Percentiles rank a stretch among this genome's conserved stretches.
These are phyloP conservation scores for Metarhizium humberi DNA, from an alignment of 2,329 filamentous ascomycete species.

Conservation along the genomic window DNA sequence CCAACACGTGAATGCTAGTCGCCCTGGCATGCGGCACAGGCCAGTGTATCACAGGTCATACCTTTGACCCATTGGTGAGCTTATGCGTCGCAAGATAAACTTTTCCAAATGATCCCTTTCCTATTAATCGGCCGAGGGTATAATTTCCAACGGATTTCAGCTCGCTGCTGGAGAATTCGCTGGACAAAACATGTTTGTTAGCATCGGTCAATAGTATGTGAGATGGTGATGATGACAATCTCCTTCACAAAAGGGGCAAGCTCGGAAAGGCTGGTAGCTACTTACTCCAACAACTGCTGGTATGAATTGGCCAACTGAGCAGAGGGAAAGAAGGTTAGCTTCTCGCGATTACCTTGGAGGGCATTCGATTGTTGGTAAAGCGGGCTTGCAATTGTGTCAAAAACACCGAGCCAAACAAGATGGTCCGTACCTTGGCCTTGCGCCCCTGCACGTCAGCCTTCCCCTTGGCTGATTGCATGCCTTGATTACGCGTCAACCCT, in stretches of 20 bases:
- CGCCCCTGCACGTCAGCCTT: slow-evolving; percentile 50
- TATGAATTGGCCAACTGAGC: slow-evolving; percentile 88
- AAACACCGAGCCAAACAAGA: background rate
- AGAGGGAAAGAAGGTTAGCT: background rate
- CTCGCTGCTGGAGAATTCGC: slow-evolving; percentile 89
- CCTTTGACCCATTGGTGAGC: slow-evolving; percentile 97
- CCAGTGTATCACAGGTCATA: slow-evolving; percentile 21
- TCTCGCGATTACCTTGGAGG: background rate
- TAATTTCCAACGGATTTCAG: slow-evolving; percentile 93
- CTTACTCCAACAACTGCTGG: slow-evolving; percentile 89
- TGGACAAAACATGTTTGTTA: slow-evolving; percentile 27
- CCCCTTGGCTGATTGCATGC: slow-evolving; percentile 45
- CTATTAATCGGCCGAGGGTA: slow-evolving; percentile 80
- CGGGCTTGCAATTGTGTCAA: background rate
- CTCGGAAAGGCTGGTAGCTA: slow-evolving; percentile 7
- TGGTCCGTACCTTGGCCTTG: slow-evolving; percentile 45
- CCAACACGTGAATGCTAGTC: background rate
- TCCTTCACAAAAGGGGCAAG: background rate
- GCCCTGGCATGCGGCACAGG: slow-evolving; percentile 12
- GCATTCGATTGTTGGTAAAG: background rate
- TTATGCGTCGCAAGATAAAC: slow-evolving; percentile 95
- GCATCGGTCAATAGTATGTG: background rate
- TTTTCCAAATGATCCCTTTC: slow-evolving; percentile 97
- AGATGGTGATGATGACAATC: background rate
- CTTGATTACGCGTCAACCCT: slow-evolving; percentile 20